Conservation (phyloP, 495 filamentous ascomycete species). For the Trichoderma erinaceum region DNA sequence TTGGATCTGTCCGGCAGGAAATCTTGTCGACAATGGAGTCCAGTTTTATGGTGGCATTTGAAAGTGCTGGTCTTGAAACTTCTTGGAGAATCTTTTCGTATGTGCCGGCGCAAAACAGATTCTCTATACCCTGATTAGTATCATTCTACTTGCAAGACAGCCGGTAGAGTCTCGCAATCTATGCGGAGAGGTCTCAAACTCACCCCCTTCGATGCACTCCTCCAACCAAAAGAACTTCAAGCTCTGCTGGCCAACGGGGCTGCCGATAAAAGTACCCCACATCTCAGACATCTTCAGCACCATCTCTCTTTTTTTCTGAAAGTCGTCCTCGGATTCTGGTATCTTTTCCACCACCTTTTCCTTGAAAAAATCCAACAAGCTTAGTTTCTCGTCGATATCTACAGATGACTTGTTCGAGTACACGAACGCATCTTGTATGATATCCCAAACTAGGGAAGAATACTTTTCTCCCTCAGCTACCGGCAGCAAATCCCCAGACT, state of each 20-base stretch:
- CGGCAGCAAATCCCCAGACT: constrained; percentile 53
- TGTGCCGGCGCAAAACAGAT: constrained; percentile 81
- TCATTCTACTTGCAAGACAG: neutral
- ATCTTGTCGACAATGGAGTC: constrained; percentile 36
- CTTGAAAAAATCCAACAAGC: constrained; percentile 72
- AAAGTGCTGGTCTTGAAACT: constrained; percentile 57
- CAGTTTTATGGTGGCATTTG: constrained; percentile 58
- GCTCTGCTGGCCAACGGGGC: constrained; percentile 68
- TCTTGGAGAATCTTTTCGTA: constrained; percentile 68
- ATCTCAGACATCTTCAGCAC: constrained; percentile 61
- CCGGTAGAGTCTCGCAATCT: neutral
- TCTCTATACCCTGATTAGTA: constrained; percentile 49
- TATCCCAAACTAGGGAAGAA: constrained; percentile 65
- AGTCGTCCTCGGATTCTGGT: constrained; percentile 39
- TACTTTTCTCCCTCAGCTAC: constrained; percentile 46
- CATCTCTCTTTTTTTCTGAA: constrained; percentile 42
- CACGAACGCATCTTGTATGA: constrained; percentile 70
- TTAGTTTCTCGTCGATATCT: constrained; percentile 57
- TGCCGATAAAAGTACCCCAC: constrained; percentile 89
- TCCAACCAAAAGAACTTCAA: constrained; percentile 93
- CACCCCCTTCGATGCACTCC: constrained; percentile 85
- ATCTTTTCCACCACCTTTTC: constrained; percentile 52
- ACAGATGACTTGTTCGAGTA: constrained; percentile 64
- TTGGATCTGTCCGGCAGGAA: constrained; percentile 39
- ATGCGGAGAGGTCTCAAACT: constrained; percentile 25